Percentiles rank a stretch among this genome's conserved stretches.
These are phyloP conservation scores for Starmerella bombicola DNA, from an alignment of 805 yeast species.

Conservation along the genomic window DNA sequence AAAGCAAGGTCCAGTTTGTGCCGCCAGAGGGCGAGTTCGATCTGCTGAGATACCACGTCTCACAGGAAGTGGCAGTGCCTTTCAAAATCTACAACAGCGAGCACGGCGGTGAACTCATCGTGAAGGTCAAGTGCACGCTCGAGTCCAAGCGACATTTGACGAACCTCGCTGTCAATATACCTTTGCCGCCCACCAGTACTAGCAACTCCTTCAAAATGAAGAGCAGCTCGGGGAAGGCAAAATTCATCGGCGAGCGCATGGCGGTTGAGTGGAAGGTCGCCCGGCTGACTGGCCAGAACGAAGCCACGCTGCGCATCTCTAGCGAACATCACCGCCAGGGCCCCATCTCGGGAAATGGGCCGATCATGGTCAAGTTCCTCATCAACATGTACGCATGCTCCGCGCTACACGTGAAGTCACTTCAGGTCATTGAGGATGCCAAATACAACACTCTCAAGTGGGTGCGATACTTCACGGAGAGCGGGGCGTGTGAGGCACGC, in stretches of 20 bases:
- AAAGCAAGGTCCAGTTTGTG: conserved; percentile 52
- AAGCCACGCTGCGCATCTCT: conserved; percentile 54
- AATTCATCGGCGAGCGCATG: conserved; percentile 53
- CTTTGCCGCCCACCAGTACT: conserved; percentile 29
- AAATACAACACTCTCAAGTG: conserved; percentile 69
- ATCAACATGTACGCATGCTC: conserved; percentile 66
- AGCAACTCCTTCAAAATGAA: conserved; percentile 20
- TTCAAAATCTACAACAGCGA: conserved; percentile 45
- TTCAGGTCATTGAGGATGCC: conserved; percentile 48
- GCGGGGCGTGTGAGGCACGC: conserved; percentile 74
- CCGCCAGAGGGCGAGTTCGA: conserved; percentile 88
- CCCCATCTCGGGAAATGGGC: conserved; percentile 25
- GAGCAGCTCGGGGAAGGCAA: conserved; percentile 50
- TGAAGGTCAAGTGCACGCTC: conserved; percentile 12
- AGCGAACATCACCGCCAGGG: neutral
- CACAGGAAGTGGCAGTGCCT: conserved; percentile 49
- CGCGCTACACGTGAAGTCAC: conserved; percentile 59
- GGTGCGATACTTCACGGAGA: conserved; percentile 66
- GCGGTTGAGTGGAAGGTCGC: conserved; percentile 57
- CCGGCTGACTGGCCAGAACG: conserved; percentile 56
- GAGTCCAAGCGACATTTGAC: conserved; percentile 11
- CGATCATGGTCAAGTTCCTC: conserved; percentile 56
- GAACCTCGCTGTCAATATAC: conserved; percentile 57
- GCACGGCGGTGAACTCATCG: conserved; percentile 32
- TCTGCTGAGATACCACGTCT: conserved; percentile 58